Evolutionary conservation across 2,329 filamentous ascomycete species (phyloP).

Genomic region (Pezizomycotina sp.): DNA sequence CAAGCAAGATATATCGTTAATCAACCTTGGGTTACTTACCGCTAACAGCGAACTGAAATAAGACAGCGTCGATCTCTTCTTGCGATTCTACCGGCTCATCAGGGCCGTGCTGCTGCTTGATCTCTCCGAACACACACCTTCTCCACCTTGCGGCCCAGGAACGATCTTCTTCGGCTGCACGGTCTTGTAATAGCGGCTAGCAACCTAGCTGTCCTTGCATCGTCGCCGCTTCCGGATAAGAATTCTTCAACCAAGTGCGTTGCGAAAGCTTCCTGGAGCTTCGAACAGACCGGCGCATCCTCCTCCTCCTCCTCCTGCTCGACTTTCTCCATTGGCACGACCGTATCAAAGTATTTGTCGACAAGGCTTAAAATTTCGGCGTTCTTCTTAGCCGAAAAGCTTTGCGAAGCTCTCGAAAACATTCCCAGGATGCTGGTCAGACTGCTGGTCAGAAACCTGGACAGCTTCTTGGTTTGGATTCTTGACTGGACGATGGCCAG

Average conservation of each 20-base stretch:
- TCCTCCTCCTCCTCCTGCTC: constrained; percentile 2
- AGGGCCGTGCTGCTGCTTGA: background rate
- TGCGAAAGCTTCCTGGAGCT: constrained; percentile 18
- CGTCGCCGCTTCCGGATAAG: constrained; percentile 10
- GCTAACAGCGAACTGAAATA: background rate
- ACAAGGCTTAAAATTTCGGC: constrained; percentile 12
- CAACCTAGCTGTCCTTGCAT: constrained; percentile 10
- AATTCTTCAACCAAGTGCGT: constrained; percentile 15
- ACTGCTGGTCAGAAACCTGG: constrained; percentile 14
- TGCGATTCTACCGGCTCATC: constrained; percentile 8
- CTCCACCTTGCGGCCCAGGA: constrained; percentile 1
- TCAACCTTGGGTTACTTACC: no score
- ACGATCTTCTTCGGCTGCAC: constrained; percentile 16
- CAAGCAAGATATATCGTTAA: no score
- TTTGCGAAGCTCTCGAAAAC: constrained; percentile 14
- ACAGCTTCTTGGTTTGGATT: constrained; percentile 11
- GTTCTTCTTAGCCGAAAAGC: constrained; percentile 6
- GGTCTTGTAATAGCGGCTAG: constrained; percentile 12
- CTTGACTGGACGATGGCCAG: constrained; percentile 15
- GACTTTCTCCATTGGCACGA: constrained; percentile 5
- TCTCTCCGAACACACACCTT: background rate
- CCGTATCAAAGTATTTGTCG: constrained; percentile 10
- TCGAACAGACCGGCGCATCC: constrained; percentile 13
- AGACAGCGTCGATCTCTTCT: constrained; percentile 11
- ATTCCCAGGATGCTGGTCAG: constrained; percentile 17